Evolutionary conservation across 805 yeast genomes (phyloP), one percentile per base, ranked within the genome.

Genomic region (Saturnispora dispora): DNA sequence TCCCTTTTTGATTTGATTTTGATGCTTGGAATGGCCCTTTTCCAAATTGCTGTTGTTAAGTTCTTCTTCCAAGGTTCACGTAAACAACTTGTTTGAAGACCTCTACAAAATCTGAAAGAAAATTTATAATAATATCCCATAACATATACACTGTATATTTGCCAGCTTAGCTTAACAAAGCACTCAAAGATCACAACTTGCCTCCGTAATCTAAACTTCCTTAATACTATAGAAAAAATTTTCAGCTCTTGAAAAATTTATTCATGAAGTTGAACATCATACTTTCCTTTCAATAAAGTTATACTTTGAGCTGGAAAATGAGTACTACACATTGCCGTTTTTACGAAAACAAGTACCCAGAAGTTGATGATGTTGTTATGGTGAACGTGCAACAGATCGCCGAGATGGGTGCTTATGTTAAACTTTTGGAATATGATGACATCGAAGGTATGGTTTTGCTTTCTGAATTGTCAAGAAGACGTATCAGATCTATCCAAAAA

Each of bases 331-430:
- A 87, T 69, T 90, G 96, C 76, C 85, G 99, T 74, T 93, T 85
- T 73, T 93, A 93, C 70, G 99, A 91, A 72, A 93, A 90, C 81
- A 91, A 90, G 71, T 93, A 83, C 75, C 99, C 99, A 54, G 99
- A 93, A 72, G 96, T 93, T 64, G 99, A 93, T 61, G 99, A 93
- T 69, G 95, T 93, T 60, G 98, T 93, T 58, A 91, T 93, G 95
- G 99, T 93, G 66, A 93, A 93, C 71, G 99, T 93, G 60, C 95
- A 87, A 70, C 95, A 87, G 69, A 93, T 93, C 62, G 99, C 98
- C 60, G 99, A 93, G 71, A 93, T 93, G 99, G 99, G 99, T 54
- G 99, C 99, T 13, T 93, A 93, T 69, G 96, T 93, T 58, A 91
- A 89, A 70, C 77, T 93, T 58, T 78, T 93, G 58, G 99, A 93